Percentiles rank a stretch among this genome's conserved stretches.
These are phyloP conservation scores for Eucalyptus polyanthemos DNA, from an alignment of 345 rosid genomes.

Conservation along the genomic window DNA sequence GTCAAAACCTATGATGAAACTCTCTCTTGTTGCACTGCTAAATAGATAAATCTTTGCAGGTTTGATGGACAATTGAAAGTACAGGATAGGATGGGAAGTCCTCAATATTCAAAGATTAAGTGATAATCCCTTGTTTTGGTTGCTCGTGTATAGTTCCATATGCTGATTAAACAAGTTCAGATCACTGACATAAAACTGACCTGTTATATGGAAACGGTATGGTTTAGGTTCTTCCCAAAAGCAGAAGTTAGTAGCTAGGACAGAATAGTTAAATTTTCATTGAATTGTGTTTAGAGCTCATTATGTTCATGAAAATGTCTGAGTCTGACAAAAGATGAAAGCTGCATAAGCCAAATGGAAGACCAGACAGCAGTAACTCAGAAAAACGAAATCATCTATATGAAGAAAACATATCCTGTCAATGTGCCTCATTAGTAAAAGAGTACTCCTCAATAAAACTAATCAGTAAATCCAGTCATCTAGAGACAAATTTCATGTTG, in stretches of 20 bases:
- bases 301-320: not conserved
- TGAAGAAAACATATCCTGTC: not conserved
- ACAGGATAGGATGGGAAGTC: not conserved
- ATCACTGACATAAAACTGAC: not conserved
- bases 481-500: not conserved
- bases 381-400: not conserved
- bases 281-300: not conserved
- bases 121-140: not conserved
- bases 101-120: not conserved
- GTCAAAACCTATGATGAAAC: not conserved
- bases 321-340: not conserved
- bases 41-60: not conserved
- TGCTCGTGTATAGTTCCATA: not conserved
- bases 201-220: not conserved
- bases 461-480: not conserved
- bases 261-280: not conserved
- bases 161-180: not conserved
- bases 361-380: not conserved
- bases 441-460: not conserved
- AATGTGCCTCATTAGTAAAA: not conserved
- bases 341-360: not conserved
- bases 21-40: too few species aligned
- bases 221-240: not conserved
- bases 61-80: not conserved
- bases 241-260: not conserved